Evolutionary conservation across 2,329 filamentous ascomycete species (phyloP).

Genomic region (Cladosporium phlei): DNA sequence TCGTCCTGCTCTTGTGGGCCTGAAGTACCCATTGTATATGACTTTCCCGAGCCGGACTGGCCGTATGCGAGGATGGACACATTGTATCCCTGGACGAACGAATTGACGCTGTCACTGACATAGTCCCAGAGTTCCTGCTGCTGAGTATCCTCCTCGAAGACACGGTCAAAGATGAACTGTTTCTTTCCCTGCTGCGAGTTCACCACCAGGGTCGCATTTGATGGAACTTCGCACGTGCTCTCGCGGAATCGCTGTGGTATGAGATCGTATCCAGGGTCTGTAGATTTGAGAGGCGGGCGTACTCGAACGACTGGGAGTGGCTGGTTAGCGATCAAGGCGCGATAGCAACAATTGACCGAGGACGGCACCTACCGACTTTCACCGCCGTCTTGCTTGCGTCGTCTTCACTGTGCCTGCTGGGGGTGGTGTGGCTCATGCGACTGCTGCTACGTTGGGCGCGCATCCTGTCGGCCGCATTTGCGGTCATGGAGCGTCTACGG

Average conservation of each 20-base stretch:
- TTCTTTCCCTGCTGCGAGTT: slow-evolving; percentile 91
- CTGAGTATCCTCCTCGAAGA: slow-evolving; percentile 76
- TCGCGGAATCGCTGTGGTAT: slow-evolving; percentile 94
- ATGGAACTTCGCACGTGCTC: slow-evolving; percentile 84
- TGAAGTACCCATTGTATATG: slow-evolving; percentile 97
- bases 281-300: slow-evolving; percentile 74
- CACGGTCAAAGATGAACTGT: slow-evolving; percentile 92
- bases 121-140: slow-evolving; percentile 96
- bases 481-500: slow-evolving; percentile 4
- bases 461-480: slow-evolving; percentile 9
- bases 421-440: slow-evolving; percentile 68
- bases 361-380: slow-evolving; percentile 68
- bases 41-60: slow-evolving; percentile 95
- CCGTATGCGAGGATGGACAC: slow-evolving; percentile 95
- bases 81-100: slow-evolving; percentile 96
- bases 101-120: slow-evolving; percentile 78
- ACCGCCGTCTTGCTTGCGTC: slow-evolving; percentile 76
- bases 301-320: slow-evolving; percentile 73
- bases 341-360: slow-evolving; percentile 1
- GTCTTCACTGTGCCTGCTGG: slow-evolving; percentile 79
- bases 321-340: slow-evolving; percentile 14
- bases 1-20: slow-evolving; percentile 61
- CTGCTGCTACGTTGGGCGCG: slow-evolving; percentile 57
- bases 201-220: slow-evolving; percentile 77
- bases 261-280: slow-evolving; percentile 88